Evolutionary conservation across 495 filamentous ascomycete species (phyloP).

Genomic region (Beverwykella pulmonaria): DNA sequence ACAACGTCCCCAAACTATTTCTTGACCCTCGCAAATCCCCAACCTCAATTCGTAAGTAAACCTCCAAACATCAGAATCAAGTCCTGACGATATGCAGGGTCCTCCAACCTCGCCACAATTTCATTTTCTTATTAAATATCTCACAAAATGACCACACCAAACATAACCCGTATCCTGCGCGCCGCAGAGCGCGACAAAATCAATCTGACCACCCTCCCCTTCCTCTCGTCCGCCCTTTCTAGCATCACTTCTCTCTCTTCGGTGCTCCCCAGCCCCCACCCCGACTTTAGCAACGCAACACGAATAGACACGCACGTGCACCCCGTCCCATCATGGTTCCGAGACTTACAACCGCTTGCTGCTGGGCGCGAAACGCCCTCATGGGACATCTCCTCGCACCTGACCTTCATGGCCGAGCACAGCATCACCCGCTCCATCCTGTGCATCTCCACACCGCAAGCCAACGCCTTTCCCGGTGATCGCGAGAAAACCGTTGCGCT

Average conservation of each 20-base stretch:
- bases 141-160: background rate
- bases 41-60: too few species aligned
- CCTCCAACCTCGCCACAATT: background rate
- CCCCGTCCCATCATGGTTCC: constrained; percentile 37
- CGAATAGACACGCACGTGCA: constrained; percentile 39
- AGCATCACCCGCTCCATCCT: constrained; percentile 29
- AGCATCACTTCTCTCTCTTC: background rate
- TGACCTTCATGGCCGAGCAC: constrained; percentile 35
- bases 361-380: constrained; percentile 32
- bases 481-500: constrained; percentile 31
- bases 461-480: constrained; percentile 33
- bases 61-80: too few species aligned
- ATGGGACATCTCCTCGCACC: constrained; percentile 29
- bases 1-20: too few species aligned
- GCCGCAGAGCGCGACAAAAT: constrained; percentile 11
- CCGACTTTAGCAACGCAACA: constrained; percentile 22
- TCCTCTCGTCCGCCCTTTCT: background rate
- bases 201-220: constrained; percentile 10
- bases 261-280: background rate
- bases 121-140: background rate
- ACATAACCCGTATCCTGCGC: background rate
- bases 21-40: too few species aligned
- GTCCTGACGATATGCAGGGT: background rate
- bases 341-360: constrained; percentile 29
- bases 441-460: constrained; percentile 35